Evolutionary conservation across 1,139 yeast genomes (phyloP).

Genomic region (Protomyces arabidopsidicola): DNA sequence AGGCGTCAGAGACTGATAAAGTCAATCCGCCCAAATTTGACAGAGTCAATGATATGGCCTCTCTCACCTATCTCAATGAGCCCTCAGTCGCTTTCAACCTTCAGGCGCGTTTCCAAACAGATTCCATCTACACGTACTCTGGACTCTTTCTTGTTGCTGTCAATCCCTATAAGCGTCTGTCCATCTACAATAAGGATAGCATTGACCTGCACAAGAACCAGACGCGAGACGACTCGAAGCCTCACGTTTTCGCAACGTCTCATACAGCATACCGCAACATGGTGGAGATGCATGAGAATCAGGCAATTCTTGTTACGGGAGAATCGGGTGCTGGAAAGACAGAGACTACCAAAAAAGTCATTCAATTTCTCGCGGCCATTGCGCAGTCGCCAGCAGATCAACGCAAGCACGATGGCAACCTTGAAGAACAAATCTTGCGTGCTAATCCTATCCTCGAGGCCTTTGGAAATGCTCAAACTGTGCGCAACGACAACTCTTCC

Average conservation of each 20-base stretch:
- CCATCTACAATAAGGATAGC: constrained; percentile 64
- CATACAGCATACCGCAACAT: constrained; percentile 81
- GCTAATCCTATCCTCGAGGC: constrained; percentile 95
- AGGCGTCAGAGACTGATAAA: constrained; percentile 52
- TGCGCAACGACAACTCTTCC: constrained; percentile 88
- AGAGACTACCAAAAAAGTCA: constrained; percentile 92
- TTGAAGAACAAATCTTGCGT: constrained; percentile 80
- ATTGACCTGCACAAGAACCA: constrained; percentile 50
- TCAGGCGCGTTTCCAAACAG: constrained; percentile 68
- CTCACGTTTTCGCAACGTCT: constrained; percentile 89
- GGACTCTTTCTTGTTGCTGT: constrained; percentile 94
- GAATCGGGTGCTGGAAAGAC: constrained; percentile 99
- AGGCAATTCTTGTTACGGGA: constrained; percentile 91
- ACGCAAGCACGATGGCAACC: constrained; percentile 35
- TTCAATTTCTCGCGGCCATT: constrained; percentile 82
- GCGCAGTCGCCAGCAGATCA: constrained; percentile 43
- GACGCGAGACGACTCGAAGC: constrained; percentile 51
- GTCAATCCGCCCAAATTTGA: constrained; percentile 87
- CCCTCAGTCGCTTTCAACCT: constrained; percentile 87
- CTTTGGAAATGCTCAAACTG: constrained; percentile 96
- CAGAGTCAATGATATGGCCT: constrained; percentile 92
- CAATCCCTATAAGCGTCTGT: constrained; percentile 76
- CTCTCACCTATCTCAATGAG: constrained; percentile 86
- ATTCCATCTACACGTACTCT: constrained; percentile 69
- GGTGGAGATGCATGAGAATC: constrained; percentile 66